Percentiles rank a stretch among this genome's conserved stretches.
These are phyloP conservation scores for Omphalea diandra DNA, from an alignment of 441 rosid genomes.

Conservation along the genomic window DNA sequence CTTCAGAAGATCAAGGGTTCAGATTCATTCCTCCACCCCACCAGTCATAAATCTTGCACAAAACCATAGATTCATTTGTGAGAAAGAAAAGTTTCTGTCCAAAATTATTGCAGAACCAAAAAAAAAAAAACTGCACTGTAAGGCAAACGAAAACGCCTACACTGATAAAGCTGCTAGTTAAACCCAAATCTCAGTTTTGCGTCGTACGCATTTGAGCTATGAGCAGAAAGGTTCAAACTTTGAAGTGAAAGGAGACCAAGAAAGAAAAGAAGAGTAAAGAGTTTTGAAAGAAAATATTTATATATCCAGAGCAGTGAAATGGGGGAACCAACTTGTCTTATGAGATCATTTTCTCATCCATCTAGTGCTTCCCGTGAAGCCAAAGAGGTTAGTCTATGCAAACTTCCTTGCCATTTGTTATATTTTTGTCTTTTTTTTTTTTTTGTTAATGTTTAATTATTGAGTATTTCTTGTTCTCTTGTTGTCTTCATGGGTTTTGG, in stretches of 20 bases:
- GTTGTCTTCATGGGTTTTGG: neutral
- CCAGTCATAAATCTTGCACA: neutral
- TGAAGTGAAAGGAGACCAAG: neutral
- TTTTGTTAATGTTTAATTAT: neutral
- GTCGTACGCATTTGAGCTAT: no score
- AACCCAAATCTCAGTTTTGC: conserved; percentile 11
- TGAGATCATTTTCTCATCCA: conserved; percentile 88
- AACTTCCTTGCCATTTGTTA: neutral
- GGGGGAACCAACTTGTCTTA: conserved; percentile 71
- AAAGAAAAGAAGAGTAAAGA: conserved; percentile 4
- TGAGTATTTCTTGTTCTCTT: neutral
- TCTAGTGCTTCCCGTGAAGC: conserved; percentile 48
- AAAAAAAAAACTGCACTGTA: conserved; percentile 13
- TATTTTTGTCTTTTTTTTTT: conserved; percentile 3
- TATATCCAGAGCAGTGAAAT: conserved; percentile 32
- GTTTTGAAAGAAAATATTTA: conserved; percentile 11
- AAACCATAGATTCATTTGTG: conserved; percentile 11
- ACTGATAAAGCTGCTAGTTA: conserved; percentile 3
- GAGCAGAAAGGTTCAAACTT: conserved; percentile 19
- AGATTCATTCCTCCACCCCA: neutral
- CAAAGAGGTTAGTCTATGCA: conserved; percentile 47
- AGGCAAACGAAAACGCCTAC: conserved; percentile 12
- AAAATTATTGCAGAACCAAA: neutral
- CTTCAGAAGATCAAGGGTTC: neutral
- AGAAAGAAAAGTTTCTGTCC: neutral